These are phyloP conservation scores for Pezicula neosporulosa DNA, from an alignment of 2,329 filamentous ascomycete species.

Conservation along the genomic window DNA sequence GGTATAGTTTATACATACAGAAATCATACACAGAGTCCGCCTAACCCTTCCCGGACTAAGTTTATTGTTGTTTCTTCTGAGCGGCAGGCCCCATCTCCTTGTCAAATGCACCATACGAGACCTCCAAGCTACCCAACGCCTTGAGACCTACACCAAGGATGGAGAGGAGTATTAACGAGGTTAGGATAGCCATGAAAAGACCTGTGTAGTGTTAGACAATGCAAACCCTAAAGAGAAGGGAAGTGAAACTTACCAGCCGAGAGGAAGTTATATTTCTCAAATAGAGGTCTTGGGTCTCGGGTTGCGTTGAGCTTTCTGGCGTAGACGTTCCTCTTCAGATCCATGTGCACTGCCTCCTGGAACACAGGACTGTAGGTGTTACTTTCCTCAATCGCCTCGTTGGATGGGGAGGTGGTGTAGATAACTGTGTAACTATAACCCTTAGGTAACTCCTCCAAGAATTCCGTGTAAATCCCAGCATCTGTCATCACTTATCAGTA, in stretches of 20 bases:
- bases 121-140: slow-evolving; percentile 76
- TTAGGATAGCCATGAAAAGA: slow-evolving; percentile 82
- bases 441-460: slow-evolving; percentile 31
- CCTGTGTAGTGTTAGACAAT: slow-evolving; percentile 45
- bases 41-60: neutral
- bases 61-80: slow-evolving; percentile 72
- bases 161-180: slow-evolving; percentile 65
- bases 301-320: slow-evolving; percentile 36
- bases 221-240: neutral
- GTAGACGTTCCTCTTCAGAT: slow-evolving; percentile 60
- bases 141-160: slow-evolving; percentile 77
- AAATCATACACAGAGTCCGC: slow-evolving; percentile 1
- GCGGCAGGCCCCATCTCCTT: slow-evolving; percentile 90
- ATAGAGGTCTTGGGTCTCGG: slow-evolving; percentile 54
- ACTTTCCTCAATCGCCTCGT: slow-evolving; percentile 30
- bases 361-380: slow-evolving; percentile 64
- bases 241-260: slow-evolving; percentile 66
- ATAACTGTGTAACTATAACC: slow-evolving; percentile 65
- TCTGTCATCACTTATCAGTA: slow-evolving; percentile 19
- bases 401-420: slow-evolving; percentile 62
- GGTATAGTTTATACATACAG: slow-evolving; percentile 1
- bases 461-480: slow-evolving; percentile 9
- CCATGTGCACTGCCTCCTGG: slow-evolving; percentile 60
- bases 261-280: slow-evolving; percentile 94
- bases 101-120: slow-evolving; percentile 92